These are phyloP conservation scores for Gossypium davidsonii DNA, from an alignment of 441 rosid species.

Conservation along the genomic window DNA sequence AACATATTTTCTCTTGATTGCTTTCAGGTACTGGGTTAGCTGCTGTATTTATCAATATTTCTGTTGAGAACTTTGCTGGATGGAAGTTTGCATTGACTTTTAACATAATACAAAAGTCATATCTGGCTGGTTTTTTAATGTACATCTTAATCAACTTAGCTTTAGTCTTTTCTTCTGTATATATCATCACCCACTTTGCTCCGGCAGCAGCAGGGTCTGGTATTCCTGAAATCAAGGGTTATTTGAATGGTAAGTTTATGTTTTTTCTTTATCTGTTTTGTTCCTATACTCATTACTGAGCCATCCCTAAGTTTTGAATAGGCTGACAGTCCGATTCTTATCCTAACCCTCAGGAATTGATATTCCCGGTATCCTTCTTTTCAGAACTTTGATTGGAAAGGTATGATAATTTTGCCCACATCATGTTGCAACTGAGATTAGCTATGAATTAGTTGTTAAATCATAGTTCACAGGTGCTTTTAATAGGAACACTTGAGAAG, in stretches of 20 bases:
- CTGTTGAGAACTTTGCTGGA: conserved; percentile 98
- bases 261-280: not conserved
- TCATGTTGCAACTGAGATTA: conserved; percentile 6
- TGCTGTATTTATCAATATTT: conserved; percentile 84
- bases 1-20: conserved; percentile 4
- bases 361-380: conserved; percentile 80
- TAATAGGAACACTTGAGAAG: not conserved
- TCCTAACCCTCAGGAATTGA: conserved; percentile 58
- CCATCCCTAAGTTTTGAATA: not conserved
- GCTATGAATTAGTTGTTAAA: not conserved
- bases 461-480: not conserved
- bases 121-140: conserved; percentile 72
- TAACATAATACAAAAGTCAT: conserved; percentile 77
- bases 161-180: conserved; percentile 84
- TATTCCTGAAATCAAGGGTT: conserved; percentile 96
- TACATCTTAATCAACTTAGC: conserved; percentile 70
- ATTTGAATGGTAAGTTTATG: conserved; percentile 48
- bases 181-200: conserved; percentile 75
- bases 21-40: conserved; percentile 89
- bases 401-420: conserved; percentile 30
- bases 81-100: conserved; percentile 86
- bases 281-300: not conserved
- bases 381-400: conserved; percentile 97
- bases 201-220: conserved; percentile 99
- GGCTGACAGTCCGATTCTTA: not conserved